phyloP scores from a whole-genome alignment of 495 filamentous ascomycete genomes.

The Tuber melanosporum region DNA sequence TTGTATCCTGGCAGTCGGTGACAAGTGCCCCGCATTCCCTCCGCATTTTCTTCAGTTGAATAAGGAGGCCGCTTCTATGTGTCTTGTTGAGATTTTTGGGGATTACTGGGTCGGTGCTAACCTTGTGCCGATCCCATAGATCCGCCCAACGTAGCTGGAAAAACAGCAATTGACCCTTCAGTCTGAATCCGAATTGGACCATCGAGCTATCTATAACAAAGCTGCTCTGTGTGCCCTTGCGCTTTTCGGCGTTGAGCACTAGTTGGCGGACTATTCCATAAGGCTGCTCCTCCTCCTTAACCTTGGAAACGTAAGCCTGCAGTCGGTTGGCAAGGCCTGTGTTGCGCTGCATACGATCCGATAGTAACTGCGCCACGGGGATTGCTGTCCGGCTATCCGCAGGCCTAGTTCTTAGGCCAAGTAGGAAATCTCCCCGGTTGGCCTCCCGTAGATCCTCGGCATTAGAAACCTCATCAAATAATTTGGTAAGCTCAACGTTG shows the following conservation, averaged over 20 bases:
- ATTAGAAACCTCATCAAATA: slow-evolving; percentile 20
- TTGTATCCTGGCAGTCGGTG: slow-evolving; percentile 8
- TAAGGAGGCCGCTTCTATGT: slow-evolving; percentile 3
- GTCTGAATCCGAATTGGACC: slow-evolving; percentile 42
- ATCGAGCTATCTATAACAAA: slow-evolving; percentile 46
- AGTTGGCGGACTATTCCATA: slow-evolving; percentile 52
- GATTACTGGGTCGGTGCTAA: neutral
- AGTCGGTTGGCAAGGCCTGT: neutral
- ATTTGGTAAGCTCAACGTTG: slow-evolving; percentile 1
- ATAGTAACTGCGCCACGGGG: neutral
- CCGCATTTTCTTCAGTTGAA: neutral
- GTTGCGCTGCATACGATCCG: neutral
- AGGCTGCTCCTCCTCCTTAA: slow-evolving; percentile 52
- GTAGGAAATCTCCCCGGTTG: slow-evolving; percentile 10
- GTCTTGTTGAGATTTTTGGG: neutral
- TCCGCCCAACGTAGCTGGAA: slow-evolving; percentile 15
- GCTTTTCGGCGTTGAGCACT: slow-evolving; percentile 49
- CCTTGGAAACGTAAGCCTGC: slow-evolving; percentile 9
- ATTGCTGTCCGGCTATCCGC: neutral
- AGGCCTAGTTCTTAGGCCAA: neutral
- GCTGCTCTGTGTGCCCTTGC: slow-evolving; percentile 38
- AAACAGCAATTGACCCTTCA: slow-evolving; percentile 49
- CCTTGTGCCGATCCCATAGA: slow-evolving; percentile 16
- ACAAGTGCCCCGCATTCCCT: slow-evolving; percentile 8
- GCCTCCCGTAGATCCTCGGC: slow-evolving; percentile 15